Percentiles rank a stretch among this genome's conserved stretches.
Conservation (phyloP, 2,329 filamentous ascomycete genomes). For the Fusarium begoniae region DNA sequence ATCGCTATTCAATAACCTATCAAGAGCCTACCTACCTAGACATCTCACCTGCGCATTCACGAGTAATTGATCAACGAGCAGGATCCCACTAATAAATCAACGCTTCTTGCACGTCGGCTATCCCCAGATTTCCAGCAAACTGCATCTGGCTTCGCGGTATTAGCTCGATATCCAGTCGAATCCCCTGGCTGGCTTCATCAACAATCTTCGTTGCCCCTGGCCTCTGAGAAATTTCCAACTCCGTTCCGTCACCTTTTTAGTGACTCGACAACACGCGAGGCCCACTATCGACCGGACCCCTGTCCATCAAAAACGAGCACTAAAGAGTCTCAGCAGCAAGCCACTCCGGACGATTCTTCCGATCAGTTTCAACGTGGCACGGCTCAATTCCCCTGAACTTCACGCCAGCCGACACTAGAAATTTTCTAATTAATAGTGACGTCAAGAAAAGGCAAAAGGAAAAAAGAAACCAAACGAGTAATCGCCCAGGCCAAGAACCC, state of each 20-base stretch:
- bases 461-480: not conserved
- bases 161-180: slow-evolving; percentile 16
- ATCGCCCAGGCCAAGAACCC: slow-evolving; percentile 23
- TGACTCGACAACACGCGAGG: slow-evolving; percentile 20
- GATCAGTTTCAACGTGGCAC: slow-evolving; percentile 32
- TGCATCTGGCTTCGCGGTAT: slow-evolving; percentile 11
- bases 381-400: slow-evolving; percentile 29
- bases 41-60: slow-evolving; percentile 10
- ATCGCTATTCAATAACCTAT: slow-evolving; percentile 1
- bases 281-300: slow-evolving; percentile 24
- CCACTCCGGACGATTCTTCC: slow-evolving; percentile 30
- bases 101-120: not conserved
- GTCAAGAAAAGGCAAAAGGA: slow-evolving; percentile 11
- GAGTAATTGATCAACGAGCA: slow-evolving; percentile 20
- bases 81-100: slow-evolving; percentile 8
- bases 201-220: slow-evolving; percentile 15
- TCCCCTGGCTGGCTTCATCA: slow-evolving; percentile 15
- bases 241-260: slow-evolving; percentile 15
- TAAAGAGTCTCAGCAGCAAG: slow-evolving; percentile 25
- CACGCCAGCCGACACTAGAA: slow-evolving; percentile 22
- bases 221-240: slow-evolving; percentile 10
- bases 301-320: slow-evolving; percentile 12
- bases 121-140: slow-evolving; percentile 23
- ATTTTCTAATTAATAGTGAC: slow-evolving; percentile 29
- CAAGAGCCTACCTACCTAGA: not conserved